Percentiles rank a stretch among this genome's conserved stretches.
phyloP scores from a whole-genome alignment of 257 asterid species.

The Voacanga thouarsii region DNA sequence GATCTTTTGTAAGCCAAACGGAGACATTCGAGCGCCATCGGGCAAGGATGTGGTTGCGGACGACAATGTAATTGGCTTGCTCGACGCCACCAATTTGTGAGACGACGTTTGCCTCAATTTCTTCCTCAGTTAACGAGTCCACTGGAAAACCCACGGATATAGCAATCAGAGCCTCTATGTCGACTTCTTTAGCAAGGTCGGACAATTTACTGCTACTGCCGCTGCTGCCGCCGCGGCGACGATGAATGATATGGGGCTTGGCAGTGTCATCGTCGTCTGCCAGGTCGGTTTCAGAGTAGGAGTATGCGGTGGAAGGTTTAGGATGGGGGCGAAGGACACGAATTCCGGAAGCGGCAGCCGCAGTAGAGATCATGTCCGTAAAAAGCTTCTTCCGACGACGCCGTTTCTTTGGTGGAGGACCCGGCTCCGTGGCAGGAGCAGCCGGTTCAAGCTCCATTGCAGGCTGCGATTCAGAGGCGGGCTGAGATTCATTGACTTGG shows the following conservation, averaged over 20 bases:
- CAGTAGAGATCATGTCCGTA: slow-evolving; percentile 76
- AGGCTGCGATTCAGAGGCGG: slow-evolving; percentile 26
- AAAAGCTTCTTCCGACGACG: slow-evolving; percentile 91
- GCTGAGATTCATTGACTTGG: slow-evolving; percentile 22
- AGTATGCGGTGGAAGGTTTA: slow-evolving; percentile 48
- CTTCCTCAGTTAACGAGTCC: slow-evolving; percentile 91
- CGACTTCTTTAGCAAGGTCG: slow-evolving; percentile 83
- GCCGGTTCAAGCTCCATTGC: slow-evolving; percentile 19
- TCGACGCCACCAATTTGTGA: slow-evolving; percentile 73
- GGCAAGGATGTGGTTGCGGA: slow-evolving; percentile 86
- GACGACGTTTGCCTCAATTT: slow-evolving; percentile 93
- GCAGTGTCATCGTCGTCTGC: slow-evolving; percentile 19
- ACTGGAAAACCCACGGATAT: slow-evolving; percentile 94
- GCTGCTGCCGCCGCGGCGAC: slow-evolving; percentile 36
- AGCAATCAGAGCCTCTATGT: slow-evolving; percentile 85
- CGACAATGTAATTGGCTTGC: slow-evolving; percentile 89
- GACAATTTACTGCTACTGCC: slow-evolving; percentile 36
- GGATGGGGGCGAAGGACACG: slow-evolving; percentile 81
- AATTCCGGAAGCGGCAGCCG: slow-evolving; percentile 53
- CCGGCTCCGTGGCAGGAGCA: slow-evolving; percentile 22
- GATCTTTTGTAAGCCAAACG: slow-evolving; percentile 89
- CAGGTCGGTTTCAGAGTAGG: slow-evolving; percentile 39
- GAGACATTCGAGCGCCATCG: slow-evolving; percentile 84
- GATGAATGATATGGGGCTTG: slow-evolving; percentile 41
- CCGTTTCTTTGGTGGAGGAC: slow-evolving; percentile 55